Base-by-base conservation (phyloP, 2,329 filamentous ascomycete species). In the Neoarthrinium moseri region DNA sequence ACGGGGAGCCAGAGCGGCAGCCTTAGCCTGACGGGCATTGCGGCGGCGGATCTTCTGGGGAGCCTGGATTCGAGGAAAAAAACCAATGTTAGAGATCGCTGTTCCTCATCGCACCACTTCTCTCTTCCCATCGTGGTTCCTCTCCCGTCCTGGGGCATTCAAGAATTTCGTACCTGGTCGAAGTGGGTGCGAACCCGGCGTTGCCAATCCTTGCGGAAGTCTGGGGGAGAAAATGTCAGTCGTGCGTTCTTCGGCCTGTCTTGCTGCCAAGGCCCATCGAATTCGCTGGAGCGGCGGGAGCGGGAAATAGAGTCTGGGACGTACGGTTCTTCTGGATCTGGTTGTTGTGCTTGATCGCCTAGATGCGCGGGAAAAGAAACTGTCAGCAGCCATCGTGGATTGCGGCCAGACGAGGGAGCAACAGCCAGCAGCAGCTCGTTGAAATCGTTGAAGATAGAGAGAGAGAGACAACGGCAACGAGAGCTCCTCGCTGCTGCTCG, bases 181-280 rank as follows among this genome's bases (percentile, higher is more conserved):
- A 99, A 99, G 84, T 99, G 94, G 77, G 89, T 89, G 79, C 91
- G 89, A 72, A 99, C 94, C 80, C 91, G 89, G 80, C 91, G 89
- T 79, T 97, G 91, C 94, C 94, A 99, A 84, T 99, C 91, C 90
- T 96, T 96, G 80, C 90, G 91, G 89, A 96, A 96, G 74, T 96
- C 89, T 94, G 68, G 7, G 7, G 21, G 21, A 29, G 55, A 58
- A 52, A 56, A 50, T 52, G 63, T 73, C 64, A 75, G 74, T 70
- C 62, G 62, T 62, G 58, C 23, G 35, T 30, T 44, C 38, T 13
- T 23, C 40, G 22, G 15, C 12, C 22, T 21, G 26, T 52, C 59
- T 62, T 58, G 59, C 44, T 46, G 41, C 12, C 23, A n/a, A n/a
- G n/a, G n/a, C 18, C 30, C 56, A 39, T 51, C 41, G 47, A 54